Percentiles rank a stretch among this genome's conserved stretches.
These are phyloP conservation scores for Hansenula lynferdii DNA, from an alignment of 1,139 yeast species.

Conservation along the genomic window DNA sequence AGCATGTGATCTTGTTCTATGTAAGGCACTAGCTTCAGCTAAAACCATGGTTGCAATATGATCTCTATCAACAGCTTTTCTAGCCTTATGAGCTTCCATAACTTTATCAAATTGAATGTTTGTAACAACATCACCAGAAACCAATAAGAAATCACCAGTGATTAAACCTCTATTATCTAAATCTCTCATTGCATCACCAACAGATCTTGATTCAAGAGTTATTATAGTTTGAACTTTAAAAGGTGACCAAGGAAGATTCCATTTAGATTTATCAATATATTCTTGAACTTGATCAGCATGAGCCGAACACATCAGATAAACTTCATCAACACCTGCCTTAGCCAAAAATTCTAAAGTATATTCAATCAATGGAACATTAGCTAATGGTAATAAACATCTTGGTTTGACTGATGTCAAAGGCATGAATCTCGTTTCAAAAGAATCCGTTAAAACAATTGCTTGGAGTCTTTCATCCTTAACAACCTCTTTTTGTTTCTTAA, in stretches of 20 bases:
- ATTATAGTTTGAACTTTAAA: constrained; percentile 73
- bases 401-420: constrained; percentile 86
- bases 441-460: constrained; percentile 91
- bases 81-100: constrained; percentile 65
- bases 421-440: constrained; percentile 87
- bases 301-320: constrained; percentile 80
- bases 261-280: constrained; percentile 78
- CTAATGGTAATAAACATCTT: constrained; percentile 84
- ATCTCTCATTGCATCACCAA: constrained; percentile 97
- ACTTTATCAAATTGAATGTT: constrained; percentile 78
- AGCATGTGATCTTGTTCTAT: constrained; percentile 71
- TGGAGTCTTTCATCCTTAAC: constrained; percentile 75
- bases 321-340: constrained; percentile 85
- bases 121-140: constrained; percentile 92
- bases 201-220: constrained; percentile 86
- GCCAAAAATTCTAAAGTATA: constrained; percentile 94
- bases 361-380: constrained; percentile 90
- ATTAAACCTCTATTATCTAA: constrained; percentile 87
- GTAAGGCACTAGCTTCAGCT: constrained; percentile 80
- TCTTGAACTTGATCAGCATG: constrained; percentile 86
- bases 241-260: constrained; percentile 73
- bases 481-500: constrained; percentile 47
- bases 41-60: constrained; percentile 93
- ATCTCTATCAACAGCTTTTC: constrained; percentile 73
- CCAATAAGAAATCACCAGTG: constrained; percentile 81